Base-by-base conservation (phyloP, 345 rosid species). In the Punica granatum region DNA sequence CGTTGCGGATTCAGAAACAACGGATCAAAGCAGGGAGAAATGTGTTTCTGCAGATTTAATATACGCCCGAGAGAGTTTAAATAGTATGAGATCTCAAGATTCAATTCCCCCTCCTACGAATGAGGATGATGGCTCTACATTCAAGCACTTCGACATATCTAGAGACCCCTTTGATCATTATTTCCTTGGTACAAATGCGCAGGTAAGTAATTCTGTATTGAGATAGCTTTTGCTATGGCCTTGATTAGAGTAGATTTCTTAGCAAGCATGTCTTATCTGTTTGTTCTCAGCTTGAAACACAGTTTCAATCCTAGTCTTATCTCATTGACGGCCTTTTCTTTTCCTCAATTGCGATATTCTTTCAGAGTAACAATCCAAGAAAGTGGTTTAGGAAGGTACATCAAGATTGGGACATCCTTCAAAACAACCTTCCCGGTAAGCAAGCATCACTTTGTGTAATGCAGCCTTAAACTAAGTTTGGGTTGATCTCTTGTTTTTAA, bases 381-480 rank as follows among this genome's bases (percentile, higher is more conserved):
- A 80, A 83, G 78, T 95, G 98, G 98, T 69, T 90, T 51, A 92
- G 84, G 86, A 95, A 95, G 85, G 88, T 95, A 70, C 96, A 95
- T 75, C 99, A 92, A 77, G 98, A 90, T 71, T 95, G 98, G 98
- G 87, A 75, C 79, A 88, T 95, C 78, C 96, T 95, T 76, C 97
- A 92, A 77, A 90, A 88, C 83, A 94, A 89, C 78, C 89, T 94
- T 51, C 98, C 98, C 12, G 99, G 99, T 92, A 83, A 82, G 84
- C 32, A 72, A 48, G 21, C 46, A 31, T 7, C 34, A 1, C 34
- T 1, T 2, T 16, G 36, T 14, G 34, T 46, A 19, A 26, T 23
- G 30, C 41, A 48, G 3, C 37, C 19, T 42, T 11, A 7, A 56
- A 25, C 10, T n/a, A 64, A 62, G 31, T 46, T 49, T 23, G 12